Base-by-base conservation (phyloP, 106 monocot species). In the Allium cepa region DNA sequence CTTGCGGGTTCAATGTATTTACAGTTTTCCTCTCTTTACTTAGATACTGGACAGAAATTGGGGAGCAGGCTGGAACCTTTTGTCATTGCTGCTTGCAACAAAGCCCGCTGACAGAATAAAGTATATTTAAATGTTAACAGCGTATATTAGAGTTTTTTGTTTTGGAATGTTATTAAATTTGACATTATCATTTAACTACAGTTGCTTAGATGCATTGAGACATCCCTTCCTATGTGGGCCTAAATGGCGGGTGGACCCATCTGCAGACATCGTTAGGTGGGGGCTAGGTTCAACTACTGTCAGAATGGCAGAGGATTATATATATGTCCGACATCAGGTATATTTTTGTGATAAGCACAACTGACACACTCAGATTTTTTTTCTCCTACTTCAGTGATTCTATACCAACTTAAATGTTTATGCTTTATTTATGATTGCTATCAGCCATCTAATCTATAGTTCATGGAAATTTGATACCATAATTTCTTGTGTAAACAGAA, bases 151-250 rank as follows among this genome's bases (percentile, higher is more conserved):
- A 36, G 36, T 5, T 36, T 36, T 36, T 36, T 2, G 36, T 36
- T 36, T 36, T 36, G 1, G 36, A 36, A 36, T 36, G 36, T 36
- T 36, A 36, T 36, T 36, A 36, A 22, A 36, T 36, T 36, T 4
- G 36, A 36, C 36, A 36, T 36, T 36, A 5, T 36, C 53, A 66
- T 80, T 60, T 67, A 47, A 16, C 60, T 83, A 68, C 77, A 97
- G 96, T 80, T 97, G 92, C 63, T 73, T 90, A 72, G 83, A 90
- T 78, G 97, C 97, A 56, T 62, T 97, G 26, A 76, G 92, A 63
- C 97, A 97, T 77, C 92, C 97, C 26, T 99, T 99, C 73, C 73
- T 99, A 8, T 99, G 97, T 73, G 97, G 97, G 48, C 97, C 97
- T 59, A 89, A 74, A 85, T 99, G 97, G 97, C 92, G 90, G n/a